phyloP scores from a whole-genome alignment of 129 eudicot genomes.

The Daucus carota region DNA sequence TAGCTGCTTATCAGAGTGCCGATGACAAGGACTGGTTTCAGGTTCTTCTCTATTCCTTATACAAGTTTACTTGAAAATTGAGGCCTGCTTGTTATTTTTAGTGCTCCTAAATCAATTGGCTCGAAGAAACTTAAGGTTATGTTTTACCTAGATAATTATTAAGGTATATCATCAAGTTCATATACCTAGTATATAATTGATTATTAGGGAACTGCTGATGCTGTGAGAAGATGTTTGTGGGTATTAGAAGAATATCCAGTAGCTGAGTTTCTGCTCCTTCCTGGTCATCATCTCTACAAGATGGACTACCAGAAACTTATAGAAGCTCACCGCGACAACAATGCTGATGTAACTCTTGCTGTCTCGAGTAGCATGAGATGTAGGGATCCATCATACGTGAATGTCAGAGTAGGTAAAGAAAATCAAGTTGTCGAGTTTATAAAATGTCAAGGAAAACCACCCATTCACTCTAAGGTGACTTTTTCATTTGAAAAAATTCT shows the following conservation, averaged over 20 bases:
- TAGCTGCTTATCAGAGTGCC: constrained; percentile 92
- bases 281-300: constrained; percentile 91
- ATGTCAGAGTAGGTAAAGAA: constrained; percentile 37
- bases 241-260: constrained; percentile 66
- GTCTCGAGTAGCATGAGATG: constrained; percentile 29
- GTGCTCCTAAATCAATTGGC: background rate
- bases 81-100: background rate
- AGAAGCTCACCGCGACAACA: constrained; percentile 45
- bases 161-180: background rate
- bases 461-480: constrained; percentile 21
- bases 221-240: constrained; percentile 87
- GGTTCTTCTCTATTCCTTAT: constrained; percentile 28
- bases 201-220: constrained; percentile 95
- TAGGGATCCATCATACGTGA: constrained; percentile 42
- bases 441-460: constrained; percentile 22
- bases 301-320: constrained; percentile 82
- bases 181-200: background rate
- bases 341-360: constrained; percentile 67
- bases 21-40: constrained; percentile 78
- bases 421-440: constrained; percentile 34
- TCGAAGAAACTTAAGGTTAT: background rate
- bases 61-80: background rate
- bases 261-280: constrained; percentile 66
- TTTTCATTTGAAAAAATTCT: background rate
- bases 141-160: background rate